Evolutionary conservation across 2,329 filamentous ascomycete species (phyloP), one percentile per base, ranked within the genome.

Genomic region (Pseudogymnoascus destructans): DNA sequence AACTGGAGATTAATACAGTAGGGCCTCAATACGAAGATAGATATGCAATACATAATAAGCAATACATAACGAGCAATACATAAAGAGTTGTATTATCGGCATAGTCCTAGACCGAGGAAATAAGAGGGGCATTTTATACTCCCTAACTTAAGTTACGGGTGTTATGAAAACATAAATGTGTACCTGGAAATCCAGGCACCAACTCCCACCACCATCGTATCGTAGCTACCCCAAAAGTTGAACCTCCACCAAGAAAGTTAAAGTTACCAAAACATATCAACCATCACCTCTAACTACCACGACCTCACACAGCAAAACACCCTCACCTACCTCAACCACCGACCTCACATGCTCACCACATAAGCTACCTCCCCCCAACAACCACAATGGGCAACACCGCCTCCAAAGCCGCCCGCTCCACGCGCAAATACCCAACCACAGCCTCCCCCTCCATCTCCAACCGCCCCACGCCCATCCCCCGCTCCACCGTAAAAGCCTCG

Each of bases 231-330:
- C 46, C 23, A 52, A 52, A 52, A 52, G 46, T 52, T 52, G n/a
- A 52, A 52, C 23, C 46, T 52, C 46, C 46, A 52, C 46, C 46
- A 30, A 52, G 3, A 52, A 52, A 52, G 46, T 30, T 49, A 13
- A n/a, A n/a, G n/a, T n/a, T n/a, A n/a, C n/a, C 46, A n/a, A 52
- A 9, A 21, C 19, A 52, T 30, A 52, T 30, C 46, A 52, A 52
- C 46, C 4, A 11, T 5, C 3, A 30, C 17, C 25, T 30, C 5
- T 9, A 19, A 30, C 11, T n/a, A 0, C n/a, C n/a, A 52, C n/a
- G n/a, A 11, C 8, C 46, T 17, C 46, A 52, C 46, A 1, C 8
- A 10, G n/a, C 13, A 11, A 11, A 49, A 27, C 23, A 27, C 8
- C 13, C 23, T 27, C 13, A 27, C 13, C 23, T 3, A 27, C 42